Percentiles rank a stretch among this genome's conserved stretches.
Evolutionary conservation across 305 asterid genomes (phyloP).

Genomic region (Petunia hybrid): DNA sequence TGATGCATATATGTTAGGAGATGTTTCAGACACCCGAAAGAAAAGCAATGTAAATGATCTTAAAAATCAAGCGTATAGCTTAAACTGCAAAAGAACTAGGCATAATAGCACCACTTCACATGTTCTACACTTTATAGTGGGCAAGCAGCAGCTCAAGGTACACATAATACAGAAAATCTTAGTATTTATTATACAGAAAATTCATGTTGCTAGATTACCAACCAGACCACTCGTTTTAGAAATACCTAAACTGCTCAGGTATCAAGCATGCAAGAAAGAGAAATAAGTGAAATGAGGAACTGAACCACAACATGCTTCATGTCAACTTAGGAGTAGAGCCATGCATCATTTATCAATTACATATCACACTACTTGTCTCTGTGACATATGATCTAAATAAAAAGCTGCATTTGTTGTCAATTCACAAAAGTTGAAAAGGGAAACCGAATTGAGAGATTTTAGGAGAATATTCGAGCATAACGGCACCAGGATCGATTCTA

Average conservation of each 20-base stretch:
- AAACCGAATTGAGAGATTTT: neutral
- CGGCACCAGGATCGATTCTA: neutral
- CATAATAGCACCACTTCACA: slow-evolving; percentile 8
- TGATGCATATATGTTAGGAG: slow-evolving; percentile 22
- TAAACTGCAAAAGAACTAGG: neutral
- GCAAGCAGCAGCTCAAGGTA: slow-evolving; percentile 13
- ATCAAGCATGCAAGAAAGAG: slow-evolving; percentile 19
- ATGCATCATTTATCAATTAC: neutral
- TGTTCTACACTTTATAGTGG: neutral
- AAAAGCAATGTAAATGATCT: neutral
- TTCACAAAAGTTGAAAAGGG: neutral
- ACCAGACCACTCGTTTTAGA: neutral
- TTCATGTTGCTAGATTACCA: neutral
- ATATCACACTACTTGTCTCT: neutral
- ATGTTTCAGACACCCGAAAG: neutral
- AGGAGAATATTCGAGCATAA: slow-evolving; percentile 10
- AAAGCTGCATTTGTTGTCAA: neutral
- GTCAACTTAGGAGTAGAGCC: neutral
- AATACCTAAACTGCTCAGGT: neutral
- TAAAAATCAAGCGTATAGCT: neutral
- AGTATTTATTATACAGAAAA: neutral
- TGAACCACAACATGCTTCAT: neutral
- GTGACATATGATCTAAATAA: neutral
- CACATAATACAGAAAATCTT: neutral
- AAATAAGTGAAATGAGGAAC: neutral